Conservation (phyloP, 169 alveolate species). For the Babesia bigemina region DNA sequence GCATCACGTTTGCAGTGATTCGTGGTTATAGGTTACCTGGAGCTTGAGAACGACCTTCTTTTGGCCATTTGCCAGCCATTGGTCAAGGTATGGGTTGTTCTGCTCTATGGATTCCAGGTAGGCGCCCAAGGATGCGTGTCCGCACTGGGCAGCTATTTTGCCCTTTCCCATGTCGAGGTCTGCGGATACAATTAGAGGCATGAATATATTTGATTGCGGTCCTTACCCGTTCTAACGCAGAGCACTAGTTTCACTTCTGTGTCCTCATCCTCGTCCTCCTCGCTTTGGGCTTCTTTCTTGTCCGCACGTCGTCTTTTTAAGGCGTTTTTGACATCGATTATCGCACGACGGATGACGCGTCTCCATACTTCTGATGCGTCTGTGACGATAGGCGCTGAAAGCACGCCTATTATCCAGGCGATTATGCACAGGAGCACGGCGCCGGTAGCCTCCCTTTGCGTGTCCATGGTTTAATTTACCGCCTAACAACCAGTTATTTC, state of each 20-base stretch:
- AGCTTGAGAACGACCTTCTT: slow-evolving; percentile 63
- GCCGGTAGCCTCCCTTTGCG: neutral
- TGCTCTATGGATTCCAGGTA: slow-evolving; percentile 42
- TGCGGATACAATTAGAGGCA: neutral
- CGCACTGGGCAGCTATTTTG: slow-evolving; percentile 91
- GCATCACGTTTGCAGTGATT: neutral
- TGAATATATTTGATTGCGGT: neutral
- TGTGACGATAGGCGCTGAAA: slow-evolving; percentile 9
- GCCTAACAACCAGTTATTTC: neutral
- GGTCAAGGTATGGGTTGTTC: slow-evolving; percentile 53
- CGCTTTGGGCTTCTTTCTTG: neutral
- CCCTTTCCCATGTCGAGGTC: slow-evolving; percentile 93
- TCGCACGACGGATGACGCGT: neutral
- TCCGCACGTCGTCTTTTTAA: neutral
- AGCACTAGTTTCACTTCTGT: slow-evolving; percentile 54
- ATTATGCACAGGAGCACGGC: slow-evolving; percentile 14
- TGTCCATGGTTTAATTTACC: neutral
- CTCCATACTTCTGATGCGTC: neutral
- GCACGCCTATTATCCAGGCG: slow-evolving; percentile 15
- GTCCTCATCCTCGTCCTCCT: slow-evolving; percentile 15
- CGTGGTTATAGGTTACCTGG: slow-evolving; percentile 11
- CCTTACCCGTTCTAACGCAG: slow-evolving; percentile 67
- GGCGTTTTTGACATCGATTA: neutral
- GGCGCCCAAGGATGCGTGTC: slow-evolving; percentile 90
- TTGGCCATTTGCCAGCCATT: slow-evolving; percentile 63